phyloP scores from a whole-genome alignment of 371 early-diverging fungal species.

The Circinella umbellata region DNA sequence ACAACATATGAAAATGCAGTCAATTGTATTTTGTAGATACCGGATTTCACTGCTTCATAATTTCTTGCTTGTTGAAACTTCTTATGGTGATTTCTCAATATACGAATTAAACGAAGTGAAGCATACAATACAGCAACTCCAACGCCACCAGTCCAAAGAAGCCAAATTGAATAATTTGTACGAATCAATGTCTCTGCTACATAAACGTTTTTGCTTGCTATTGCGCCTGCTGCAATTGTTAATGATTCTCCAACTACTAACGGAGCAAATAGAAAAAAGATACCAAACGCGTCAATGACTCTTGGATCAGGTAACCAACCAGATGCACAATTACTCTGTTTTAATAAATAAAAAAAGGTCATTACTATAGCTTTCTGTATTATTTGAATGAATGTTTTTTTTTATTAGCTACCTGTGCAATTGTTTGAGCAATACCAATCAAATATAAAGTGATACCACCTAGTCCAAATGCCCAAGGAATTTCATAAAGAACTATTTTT shows the following conservation, averaged over 20 bases:
- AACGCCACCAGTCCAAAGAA: not conserved
- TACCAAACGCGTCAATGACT: not conserved
- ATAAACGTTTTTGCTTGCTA: not conserved
- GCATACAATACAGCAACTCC: not conserved
- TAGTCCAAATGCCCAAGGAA: slow-evolving; percentile 30
- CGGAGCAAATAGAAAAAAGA: not conserved
- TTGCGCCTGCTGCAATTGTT: not conserved
- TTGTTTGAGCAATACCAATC: slow-evolving; percentile 34
- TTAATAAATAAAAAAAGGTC: not conserved
- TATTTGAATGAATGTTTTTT: not conserved
- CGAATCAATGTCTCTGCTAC: not conserved
- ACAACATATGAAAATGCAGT: not conserved
- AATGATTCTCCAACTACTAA: not conserved
- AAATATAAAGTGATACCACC: slow-evolving; percentile 29
- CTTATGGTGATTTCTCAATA: not conserved
- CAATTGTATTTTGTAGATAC: slow-evolving; percentile 3
- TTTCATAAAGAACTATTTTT: slow-evolving; percentile 20
- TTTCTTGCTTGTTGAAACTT: not conserved
- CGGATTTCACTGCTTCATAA: not conserved
- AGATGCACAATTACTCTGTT: slow-evolving; percentile 14
- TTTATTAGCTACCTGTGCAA: slow-evolving; percentile 22
- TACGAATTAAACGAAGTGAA: not conserved
- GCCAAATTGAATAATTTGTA: not conserved
- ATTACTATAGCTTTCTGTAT: not conserved
- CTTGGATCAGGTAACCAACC: not conserved